A percentile compares a stretch with the other conserved stretches of the same genome.
These are phyloP conservation scores for Saitozyma sp. DNA, from an alignment of 768 basidiomycete species.

Conservation along the genomic window DNA sequence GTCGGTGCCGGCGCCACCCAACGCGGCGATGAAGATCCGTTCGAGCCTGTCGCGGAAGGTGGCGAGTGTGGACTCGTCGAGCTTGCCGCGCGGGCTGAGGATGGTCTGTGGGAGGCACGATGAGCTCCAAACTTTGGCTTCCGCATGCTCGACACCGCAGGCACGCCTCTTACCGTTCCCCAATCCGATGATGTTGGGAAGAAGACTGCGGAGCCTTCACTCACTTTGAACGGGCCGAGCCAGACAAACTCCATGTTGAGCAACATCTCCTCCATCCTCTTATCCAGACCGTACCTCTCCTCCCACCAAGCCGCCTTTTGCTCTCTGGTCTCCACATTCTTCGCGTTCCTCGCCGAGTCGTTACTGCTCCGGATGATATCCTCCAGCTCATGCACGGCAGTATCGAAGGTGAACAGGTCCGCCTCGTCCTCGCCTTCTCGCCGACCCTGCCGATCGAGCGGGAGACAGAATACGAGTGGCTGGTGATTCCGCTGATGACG, in stretches of 20 bases:
- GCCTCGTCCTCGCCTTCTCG: conserved; percentile 71
- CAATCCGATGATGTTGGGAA: neutral
- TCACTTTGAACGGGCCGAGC: conserved; percentile 95
- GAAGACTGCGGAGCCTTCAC: conserved; percentile 16
- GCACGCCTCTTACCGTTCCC: neutral
- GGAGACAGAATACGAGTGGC: conserved; percentile 83
- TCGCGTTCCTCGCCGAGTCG: conserved; percentile 70
- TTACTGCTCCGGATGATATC: conserved; percentile 81
- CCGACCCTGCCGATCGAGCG: conserved; percentile 71
- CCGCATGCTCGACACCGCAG: neutral
- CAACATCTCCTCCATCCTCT: conserved; percentile 69
- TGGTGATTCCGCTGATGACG: conserved; percentile 65
- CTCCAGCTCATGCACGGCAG: conserved; percentile 69
- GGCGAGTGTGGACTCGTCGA: conserved; percentile 46
- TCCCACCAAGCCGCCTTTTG: conserved; percentile 84
- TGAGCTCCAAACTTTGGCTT: neutral
- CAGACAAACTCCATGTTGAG: conserved; percentile 91
- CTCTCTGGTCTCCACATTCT: conserved; percentile 65
- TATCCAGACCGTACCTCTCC: conserved; percentile 71
- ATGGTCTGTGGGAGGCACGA: conserved; percentile 36
- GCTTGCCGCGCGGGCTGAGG: conserved; percentile 23
- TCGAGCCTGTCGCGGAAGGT: conserved; percentile 71
- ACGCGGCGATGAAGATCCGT: conserved; percentile 67
- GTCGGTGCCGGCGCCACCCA: conserved; percentile 61
- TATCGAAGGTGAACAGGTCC: conserved; percentile 67